Evolutionary conservation across 2,329 filamentous ascomycete genomes (phyloP).

Genomic region (Alternaria panax): DNA sequence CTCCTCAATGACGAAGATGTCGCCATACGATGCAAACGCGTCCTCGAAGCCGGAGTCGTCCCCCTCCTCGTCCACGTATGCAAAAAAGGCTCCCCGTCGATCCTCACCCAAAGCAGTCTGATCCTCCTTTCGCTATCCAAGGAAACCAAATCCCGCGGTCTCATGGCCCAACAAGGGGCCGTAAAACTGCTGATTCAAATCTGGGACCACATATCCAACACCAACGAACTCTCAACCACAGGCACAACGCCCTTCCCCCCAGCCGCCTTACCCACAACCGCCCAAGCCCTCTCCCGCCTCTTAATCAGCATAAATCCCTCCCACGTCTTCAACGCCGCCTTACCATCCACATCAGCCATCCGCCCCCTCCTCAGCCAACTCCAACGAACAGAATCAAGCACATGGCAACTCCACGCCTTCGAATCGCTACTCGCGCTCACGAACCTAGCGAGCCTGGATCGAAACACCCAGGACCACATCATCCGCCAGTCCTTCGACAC

Average conservation of each 20-base stretch:
- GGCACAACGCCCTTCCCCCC: constrained; percentile 42
- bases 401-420: constrained; percentile 84
- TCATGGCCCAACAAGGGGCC: constrained; percentile 91
- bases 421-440: constrained; percentile 91
- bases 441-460: constrained; percentile 82
- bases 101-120: constrained; percentile 74
- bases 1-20: constrained; percentile 81
- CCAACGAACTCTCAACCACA: constrained; percentile 55
- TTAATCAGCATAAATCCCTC: constrained; percentile 85
- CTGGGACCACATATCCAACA: constrained; percentile 63
- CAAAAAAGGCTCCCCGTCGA: constrained; percentile 74
- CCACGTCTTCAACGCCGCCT: constrained; percentile 81
- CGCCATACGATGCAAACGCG: constrained; percentile 73
- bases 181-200: constrained; percentile 81
- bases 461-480: constrained; percentile 69
- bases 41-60: constrained; percentile 81
- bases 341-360: constrained; percentile 78
- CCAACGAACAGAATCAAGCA: constrained; percentile 62
- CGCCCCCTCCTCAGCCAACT: constrained; percentile 81
- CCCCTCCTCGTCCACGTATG: constrained; percentile 78
- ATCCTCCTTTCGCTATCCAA: constrained; percentile 81
- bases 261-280: constrained; percentile 62
- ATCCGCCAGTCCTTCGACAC: constrained; percentile 76
- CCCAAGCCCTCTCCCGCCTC: constrained; percentile 83
- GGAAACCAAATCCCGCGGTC: constrained; percentile 75